Base-by-base conservation (phyloP, 2,329 filamentous ascomycete species). In the Nothopassalora personata region DNA sequence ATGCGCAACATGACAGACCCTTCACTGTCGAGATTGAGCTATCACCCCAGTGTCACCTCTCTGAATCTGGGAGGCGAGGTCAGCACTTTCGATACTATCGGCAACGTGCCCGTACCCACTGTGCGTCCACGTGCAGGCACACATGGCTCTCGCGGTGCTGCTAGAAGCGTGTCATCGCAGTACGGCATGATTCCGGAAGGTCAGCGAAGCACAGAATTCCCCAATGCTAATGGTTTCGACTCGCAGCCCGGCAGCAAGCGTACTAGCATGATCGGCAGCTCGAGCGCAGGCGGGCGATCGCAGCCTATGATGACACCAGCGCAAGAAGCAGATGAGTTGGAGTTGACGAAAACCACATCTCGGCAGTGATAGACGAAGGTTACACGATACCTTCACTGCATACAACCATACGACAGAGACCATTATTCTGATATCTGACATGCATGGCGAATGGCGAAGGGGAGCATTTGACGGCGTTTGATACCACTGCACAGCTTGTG, bases 81-180 rank as follows among this genome's bases (percentile, higher is more conserved):
- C 53, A 72, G 68, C 59, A 67, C 67, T 1, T 53, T 63, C 8
- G 70, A 73, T 39, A 66, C 65, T 10, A 72, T 73, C 28, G 70
- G 68, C 52, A 66, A 66, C 19, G 71, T 74, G 9, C 72, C 72
- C 1, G 63, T 65, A 18, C 72, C 72, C 2, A 59, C 54, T n/a
- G 59, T 72, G 28, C 68, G 72, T 9, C 71, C 72, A n/a, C 67
- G 72, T 18, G 66, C 71, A 2, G 70, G 70, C 30, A 72, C 71
- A 5, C 54, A 62, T 54, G 65, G 66, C 11, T 72, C 68, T 54
- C 58, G 53, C 57, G 64, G 50, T 61, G 65, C 54, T 53, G 51
- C 62, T 58, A 53, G 52, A 62, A 53, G 58, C 57, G 27, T 59
- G 39, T 52, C 57, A 54, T 39, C 33, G 34, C 31, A 31, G 48